A percentile compares a stretch with the other conserved stretches of the same genome.
These are phyloP conservation scores for Sugiyamaella novakii DNA, from an alignment of 1,139 yeast species.

Conservation along the genomic window DNA sequence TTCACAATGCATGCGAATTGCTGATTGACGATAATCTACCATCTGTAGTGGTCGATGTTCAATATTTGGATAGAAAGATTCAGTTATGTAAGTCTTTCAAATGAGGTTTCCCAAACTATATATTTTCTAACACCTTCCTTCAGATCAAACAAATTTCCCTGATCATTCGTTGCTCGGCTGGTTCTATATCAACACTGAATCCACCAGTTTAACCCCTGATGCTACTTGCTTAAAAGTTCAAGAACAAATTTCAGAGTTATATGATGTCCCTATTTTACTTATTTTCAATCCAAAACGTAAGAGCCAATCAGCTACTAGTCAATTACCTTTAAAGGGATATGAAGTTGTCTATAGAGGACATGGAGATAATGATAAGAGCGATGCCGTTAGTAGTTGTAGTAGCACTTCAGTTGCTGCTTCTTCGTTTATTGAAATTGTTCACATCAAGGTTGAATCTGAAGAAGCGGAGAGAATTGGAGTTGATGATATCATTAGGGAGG, in stretches of 20 bases:
- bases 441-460: slow-evolving; percentile 37
- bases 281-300: slow-evolving; percentile 29
- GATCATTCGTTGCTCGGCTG: slow-evolving; percentile 40
- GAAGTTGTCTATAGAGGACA: slow-evolving; percentile 35
- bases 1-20: slow-evolving; percentile 42
- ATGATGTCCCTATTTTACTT: slow-evolving; percentile 30
- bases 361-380: slow-evolving; percentile 27
- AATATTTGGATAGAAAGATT: slow-evolving; percentile 31
- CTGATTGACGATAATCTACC: slow-evolving; percentile 1
- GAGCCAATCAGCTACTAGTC: slow-evolving; percentile 22
- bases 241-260: slow-evolving; percentile 23
- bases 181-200: slow-evolving; percentile 33
- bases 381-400: not conserved
- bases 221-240: slow-evolving; percentile 21
- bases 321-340: slow-evolving; percentile 39
- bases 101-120: too few species aligned
- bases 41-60: slow-evolving; percentile 30
- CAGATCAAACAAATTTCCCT: slow-evolving; percentile 39
- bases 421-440: slow-evolving; percentile 15
- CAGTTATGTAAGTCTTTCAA: slow-evolving; percentile 35
- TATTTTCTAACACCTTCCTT: slow-evolving; percentile 15
- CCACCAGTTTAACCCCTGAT: not conserved
- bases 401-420: not conserved
- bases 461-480: slow-evolving; percentile 45
- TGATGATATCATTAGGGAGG: slow-evolving; percentile 38